These are phyloP conservation scores for Pseudogymnoascus sp. DNA, from an alignment of 2,329 filamentous ascomycete species.

Conservation along the genomic window DNA sequence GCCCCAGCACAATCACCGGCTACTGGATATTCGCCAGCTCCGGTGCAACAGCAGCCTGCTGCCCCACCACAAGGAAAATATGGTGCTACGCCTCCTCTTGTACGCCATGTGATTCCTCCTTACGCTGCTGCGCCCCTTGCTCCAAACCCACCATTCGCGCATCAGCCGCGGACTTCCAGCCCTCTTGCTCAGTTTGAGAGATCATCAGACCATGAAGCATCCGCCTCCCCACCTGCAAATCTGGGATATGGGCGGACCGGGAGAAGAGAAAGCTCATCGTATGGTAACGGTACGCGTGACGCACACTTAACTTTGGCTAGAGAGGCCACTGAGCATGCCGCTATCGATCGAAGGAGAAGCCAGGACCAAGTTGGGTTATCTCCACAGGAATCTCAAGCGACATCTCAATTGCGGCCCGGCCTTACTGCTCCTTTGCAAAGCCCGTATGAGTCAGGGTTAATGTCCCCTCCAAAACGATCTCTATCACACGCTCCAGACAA, in stretches of 20 bases:
- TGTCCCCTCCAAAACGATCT: constrained; percentile 50
- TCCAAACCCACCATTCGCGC: constrained; percentile 40
- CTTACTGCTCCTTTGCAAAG: constrained; percentile 14
- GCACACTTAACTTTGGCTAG: constrained; percentile 1
- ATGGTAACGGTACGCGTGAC: constrained; percentile 8
- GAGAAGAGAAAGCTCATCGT: constrained; percentile 17
- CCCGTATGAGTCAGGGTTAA: constrained; percentile 33
- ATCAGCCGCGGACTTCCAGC: constrained; percentile 58
- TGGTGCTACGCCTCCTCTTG: constrained; percentile 31
- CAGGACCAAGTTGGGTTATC: constrained; percentile 12
- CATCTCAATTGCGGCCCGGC: constrained; percentile 34
- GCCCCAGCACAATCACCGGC: constrained; percentile 29
- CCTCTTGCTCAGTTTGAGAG: constrained; percentile 57
- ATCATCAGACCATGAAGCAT: constrained; percentile 18
- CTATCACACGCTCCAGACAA: constrained; percentile 32
- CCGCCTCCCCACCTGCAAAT: constrained; percentile 1
- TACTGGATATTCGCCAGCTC: constrained; percentile 53
- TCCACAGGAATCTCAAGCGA: constrained; percentile 37
- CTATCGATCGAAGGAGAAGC: constrained; percentile 13
- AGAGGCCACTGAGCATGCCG: constrained; percentile 18
- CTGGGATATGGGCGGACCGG: neutral
- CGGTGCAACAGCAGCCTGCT: constrained; percentile 32
- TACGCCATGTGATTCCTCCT: constrained; percentile 24
- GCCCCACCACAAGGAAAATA: constrained; percentile 13
- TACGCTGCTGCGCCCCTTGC: constrained; percentile 37